phyloP scores from a whole-genome alignment of 495 filamentous ascomycete species.

The Glonium stellatum region DNA sequence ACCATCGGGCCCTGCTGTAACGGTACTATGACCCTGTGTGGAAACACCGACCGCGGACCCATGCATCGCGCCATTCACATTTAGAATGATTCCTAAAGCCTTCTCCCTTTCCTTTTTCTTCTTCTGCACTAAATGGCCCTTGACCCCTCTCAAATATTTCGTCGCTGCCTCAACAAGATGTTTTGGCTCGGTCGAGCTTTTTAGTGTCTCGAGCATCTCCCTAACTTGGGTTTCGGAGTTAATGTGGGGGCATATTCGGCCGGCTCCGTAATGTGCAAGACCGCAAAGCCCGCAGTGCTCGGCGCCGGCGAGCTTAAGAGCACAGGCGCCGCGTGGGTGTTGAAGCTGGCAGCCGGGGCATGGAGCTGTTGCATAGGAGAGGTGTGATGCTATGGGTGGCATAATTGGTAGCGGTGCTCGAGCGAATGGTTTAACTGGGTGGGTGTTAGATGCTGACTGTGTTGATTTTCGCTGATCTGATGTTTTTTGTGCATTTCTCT shows the following conservation, averaged over 20 bases:
- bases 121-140: constrained; percentile 43
- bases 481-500: background rate
- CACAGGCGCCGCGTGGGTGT: constrained; percentile 54
- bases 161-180: constrained; percentile 47
- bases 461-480: background rate
- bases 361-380: constrained; percentile 1
- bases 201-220: constrained; percentile 54
- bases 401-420: constrained; percentile 12
- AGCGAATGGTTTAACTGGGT: constrained; percentile 21
- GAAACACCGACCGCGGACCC: no score
- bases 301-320: constrained; percentile 52
- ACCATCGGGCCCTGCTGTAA: background rate
- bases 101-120: constrained; percentile 38
- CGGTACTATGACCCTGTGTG: background rate
- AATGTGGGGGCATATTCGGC: constrained; percentile 55
- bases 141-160: constrained; percentile 51
- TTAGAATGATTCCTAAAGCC: background rate
- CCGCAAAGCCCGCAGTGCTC: constrained; percentile 64
- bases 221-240: constrained; percentile 49
- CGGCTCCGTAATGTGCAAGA: constrained; percentile 54
- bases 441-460: background rate
- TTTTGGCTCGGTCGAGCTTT: constrained; percentile 48
- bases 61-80: background rate
- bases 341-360: constrained; percentile 50
- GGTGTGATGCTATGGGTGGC: background rate